Conservation (phyloP, 164 flowering plant genomes). For the Liriodendron chinense region DNA sequence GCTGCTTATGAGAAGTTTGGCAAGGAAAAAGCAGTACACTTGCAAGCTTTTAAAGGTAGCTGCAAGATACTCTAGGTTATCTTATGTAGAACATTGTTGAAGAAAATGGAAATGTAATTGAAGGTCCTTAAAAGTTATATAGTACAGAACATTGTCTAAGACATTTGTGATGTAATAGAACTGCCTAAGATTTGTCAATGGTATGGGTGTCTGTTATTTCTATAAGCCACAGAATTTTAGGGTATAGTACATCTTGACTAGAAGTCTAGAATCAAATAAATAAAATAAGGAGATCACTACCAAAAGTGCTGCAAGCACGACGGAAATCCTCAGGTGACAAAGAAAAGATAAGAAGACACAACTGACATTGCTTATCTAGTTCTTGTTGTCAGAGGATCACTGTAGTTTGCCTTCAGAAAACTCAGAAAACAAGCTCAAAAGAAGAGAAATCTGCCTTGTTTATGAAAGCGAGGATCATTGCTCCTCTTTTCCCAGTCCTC, state of each 20-base stretch:
- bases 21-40: constrained; percentile 65
- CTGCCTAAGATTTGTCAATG: neutral
- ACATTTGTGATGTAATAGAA: too few species aligned
- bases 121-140: neutral
- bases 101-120: neutral
- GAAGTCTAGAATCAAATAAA: neutral
- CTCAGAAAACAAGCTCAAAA: neutral
- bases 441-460: neutral
- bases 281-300: neutral
- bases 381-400: too few species aligned
- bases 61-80: neutral
- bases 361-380: neutral
- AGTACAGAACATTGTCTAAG: too few species aligned
- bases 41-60: constrained; percentile 69
- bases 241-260: neutral
- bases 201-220: neutral
- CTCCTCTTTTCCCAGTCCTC: neutral
- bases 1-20: constrained; percentile 60
- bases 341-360: neutral
- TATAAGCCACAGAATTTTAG: neutral
- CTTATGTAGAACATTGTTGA: neutral
- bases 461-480: neutral
- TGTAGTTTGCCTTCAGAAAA: neutral
- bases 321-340: neutral
- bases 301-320: neutral